A percentile compares a stretch with the other conserved stretches of the same genome.
Conservation (phyloP, 1,284 basidiomycete species). For the Moesziomyces sp. region DNA sequence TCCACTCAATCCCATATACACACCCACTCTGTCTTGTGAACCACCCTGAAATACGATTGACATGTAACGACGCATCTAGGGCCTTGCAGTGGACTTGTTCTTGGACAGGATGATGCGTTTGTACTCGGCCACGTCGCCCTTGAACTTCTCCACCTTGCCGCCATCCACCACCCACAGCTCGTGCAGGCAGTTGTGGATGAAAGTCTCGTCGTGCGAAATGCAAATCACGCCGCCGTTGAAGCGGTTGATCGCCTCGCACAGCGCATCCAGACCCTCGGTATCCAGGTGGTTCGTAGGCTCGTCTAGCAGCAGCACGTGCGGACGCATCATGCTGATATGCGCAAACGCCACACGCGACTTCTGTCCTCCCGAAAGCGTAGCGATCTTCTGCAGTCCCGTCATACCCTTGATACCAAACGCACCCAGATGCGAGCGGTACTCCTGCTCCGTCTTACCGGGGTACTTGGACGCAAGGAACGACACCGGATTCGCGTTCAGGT, state of each 20-base stretch:
- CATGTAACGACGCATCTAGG: background rate
- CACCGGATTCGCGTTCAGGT: slow-evolving; percentile 85
- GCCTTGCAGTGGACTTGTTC: slow-evolving; percentile 40
- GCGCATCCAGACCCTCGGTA: slow-evolving; percentile 87
- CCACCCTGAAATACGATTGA: too few species aligned
- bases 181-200: slow-evolving; percentile 59
- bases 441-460: slow-evolving; percentile 95
- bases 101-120: slow-evolving; percentile 74
- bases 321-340: slow-evolving; percentile 85
- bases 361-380: slow-evolving; percentile 81
- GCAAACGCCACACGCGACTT: slow-evolving; percentile 97
- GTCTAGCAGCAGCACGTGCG: slow-evolving; percentile 96
- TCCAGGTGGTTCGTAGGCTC: slow-evolving; percentile 99
- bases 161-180: slow-evolving; percentile 80
- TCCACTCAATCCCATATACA: too few species aligned
- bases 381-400: slow-evolving; percentile 85
- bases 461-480: slow-evolving; percentile 90
- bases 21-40: too few species aligned
- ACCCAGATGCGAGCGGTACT: slow-evolving; percentile 93
- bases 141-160: slow-evolving; percentile 83
- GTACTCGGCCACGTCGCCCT: slow-evolving; percentile 89
- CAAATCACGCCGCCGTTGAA: slow-evolving; percentile 89
- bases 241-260: slow-evolving; percentile 84
- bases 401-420: slow-evolving; percentile 98
- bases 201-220: slow-evolving; percentile 64